Evolutionary conservation across 148 eudicot genomes (phyloP), one percentile per base, ranked within the genome.

Genomic region (Chenopodium suecicum): DNA sequence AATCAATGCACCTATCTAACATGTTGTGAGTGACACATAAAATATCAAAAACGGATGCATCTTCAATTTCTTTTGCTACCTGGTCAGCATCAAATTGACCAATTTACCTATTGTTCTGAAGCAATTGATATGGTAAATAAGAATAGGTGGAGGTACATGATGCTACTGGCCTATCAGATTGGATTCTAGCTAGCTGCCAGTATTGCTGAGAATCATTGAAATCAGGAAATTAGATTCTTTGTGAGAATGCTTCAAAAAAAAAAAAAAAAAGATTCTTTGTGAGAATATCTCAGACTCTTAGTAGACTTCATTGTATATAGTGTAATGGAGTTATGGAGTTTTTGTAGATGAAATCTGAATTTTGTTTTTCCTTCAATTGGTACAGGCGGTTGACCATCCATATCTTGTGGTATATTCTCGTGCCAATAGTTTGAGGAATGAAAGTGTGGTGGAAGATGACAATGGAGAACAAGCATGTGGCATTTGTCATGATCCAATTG

Each of bases 301-400:
- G 8, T 64, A n/a, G 29, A 19, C 34, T 34, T 50, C 20, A 10
- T 14, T 46, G 10, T 72, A 17, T 70, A 9, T 67, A 41, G n/a
- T 13, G 25, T 78, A 7, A 23, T 63, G 70, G 58, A 80, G 60
- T 56, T 60, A 32, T 52, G 19, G 22, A 2, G 46, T 73, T 31
- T 14, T 48, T 63, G 34, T 62, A 16, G 32, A 31, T 37, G 22
- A 22, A 20, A 60, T 47, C 52, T 80, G 25, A 58, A 60, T 1
- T 50, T 54, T 71, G 11, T 64, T 72, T 79, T 19, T 83, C 73
- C 67, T 76, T 81, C 34, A 76, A 14, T 46, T 64, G 75, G 48
- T 37, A 74, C 89, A 96, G 98, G 98, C 98, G 22, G 97, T 96
- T 87, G 95, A 96, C 87, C 99, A 94, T 87, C 99, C 98, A 77